phyloP scores from a whole-genome alignment of 371 early-diverging fungal species.

The Mortierella sp. region DNA sequence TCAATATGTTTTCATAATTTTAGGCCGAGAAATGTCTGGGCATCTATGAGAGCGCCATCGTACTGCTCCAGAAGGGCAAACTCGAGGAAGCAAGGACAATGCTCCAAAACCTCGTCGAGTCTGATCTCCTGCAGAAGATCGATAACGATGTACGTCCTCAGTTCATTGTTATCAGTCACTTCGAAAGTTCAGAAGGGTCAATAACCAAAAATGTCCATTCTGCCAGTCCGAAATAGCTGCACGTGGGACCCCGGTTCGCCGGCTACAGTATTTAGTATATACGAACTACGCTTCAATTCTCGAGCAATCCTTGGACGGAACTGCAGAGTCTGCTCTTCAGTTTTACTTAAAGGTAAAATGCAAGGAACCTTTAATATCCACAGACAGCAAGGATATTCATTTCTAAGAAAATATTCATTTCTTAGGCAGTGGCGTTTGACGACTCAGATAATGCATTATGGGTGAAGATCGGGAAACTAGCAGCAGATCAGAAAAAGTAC shows the following conservation, averaged over 20 bases:
- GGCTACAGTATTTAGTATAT: constrained; percentile 66
- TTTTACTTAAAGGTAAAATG: constrained; percentile 63
- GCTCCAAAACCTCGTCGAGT: constrained; percentile 60
- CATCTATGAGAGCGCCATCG: constrained; percentile 61
- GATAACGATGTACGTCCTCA: constrained; percentile 48
- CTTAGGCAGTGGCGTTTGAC: constrained; percentile 67
- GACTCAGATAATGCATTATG: constrained; percentile 66
- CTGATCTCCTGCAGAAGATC: constrained; percentile 59
- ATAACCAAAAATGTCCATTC: too few relatives aligned
- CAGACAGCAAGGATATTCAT: not conserved
- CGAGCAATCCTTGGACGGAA: constrained; percentile 54
- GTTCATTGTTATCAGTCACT: too few relatives aligned
- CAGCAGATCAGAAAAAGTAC: constrained; percentile 50
- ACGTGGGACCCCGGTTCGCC: constrained; percentile 50
- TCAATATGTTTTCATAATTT: not conserved
- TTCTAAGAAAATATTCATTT: not conserved
- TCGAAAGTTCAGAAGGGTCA: too few relatives aligned
- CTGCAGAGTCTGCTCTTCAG: constrained; percentile 57
- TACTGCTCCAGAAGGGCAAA: constrained; percentile 61
- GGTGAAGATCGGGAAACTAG: constrained; percentile 63
- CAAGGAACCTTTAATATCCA: not conserved
- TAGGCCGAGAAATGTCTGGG: constrained; percentile 65
- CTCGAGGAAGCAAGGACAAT: constrained; percentile 55
- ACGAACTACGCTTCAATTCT: constrained; percentile 71
- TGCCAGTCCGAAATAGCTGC: constrained; percentile 42